These are phyloP conservation scores for Spinacia oleracea DNA, from an alignment of 179 eudicot species.

Conservation along the genomic window DNA sequence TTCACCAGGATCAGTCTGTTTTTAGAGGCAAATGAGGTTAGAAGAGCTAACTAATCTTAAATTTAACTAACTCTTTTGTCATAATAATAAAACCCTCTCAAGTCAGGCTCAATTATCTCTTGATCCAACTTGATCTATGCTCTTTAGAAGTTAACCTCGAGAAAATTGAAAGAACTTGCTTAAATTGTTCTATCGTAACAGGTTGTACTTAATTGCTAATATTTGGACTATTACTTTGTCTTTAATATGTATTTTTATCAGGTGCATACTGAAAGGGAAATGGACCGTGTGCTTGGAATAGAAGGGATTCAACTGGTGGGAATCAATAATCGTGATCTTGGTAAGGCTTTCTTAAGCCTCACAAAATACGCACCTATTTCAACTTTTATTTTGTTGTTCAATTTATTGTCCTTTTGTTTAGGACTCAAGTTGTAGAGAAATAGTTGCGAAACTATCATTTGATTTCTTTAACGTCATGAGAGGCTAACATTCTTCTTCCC, in stretches of 20 bases:
- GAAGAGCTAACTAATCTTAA: neutral
- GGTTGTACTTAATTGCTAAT: neutral
- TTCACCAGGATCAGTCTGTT: neutral
- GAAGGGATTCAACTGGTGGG: constrained; percentile 86
- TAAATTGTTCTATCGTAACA: constrained; percentile 1
- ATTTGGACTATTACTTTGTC: neutral
- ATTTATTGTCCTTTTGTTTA: neutral
- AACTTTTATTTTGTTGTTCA: neutral
- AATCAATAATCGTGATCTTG: constrained; percentile 92
- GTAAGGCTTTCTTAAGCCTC: constrained; percentile 35
- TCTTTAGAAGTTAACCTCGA: neutral
- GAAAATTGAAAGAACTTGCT: neutral
- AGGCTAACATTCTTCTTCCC: constrained; percentile 13
- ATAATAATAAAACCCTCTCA: neutral
- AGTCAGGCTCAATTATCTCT: neutral
- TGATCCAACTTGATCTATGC: neutral
- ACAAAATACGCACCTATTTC: neutral
- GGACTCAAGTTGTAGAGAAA: neutral
- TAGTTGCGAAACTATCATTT: neutral
- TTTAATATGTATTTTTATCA: constrained; percentile 19
- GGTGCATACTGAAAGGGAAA: constrained; percentile 94
- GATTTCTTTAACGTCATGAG: neutral
- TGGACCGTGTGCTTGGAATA: constrained; percentile 88
- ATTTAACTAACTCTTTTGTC: neutral
- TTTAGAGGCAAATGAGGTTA: neutral